These are phyloP conservation scores for Plasmodium malariae DNA, from an alignment of 169 alveolate genomes.

Conservation along the genomic window DNA sequence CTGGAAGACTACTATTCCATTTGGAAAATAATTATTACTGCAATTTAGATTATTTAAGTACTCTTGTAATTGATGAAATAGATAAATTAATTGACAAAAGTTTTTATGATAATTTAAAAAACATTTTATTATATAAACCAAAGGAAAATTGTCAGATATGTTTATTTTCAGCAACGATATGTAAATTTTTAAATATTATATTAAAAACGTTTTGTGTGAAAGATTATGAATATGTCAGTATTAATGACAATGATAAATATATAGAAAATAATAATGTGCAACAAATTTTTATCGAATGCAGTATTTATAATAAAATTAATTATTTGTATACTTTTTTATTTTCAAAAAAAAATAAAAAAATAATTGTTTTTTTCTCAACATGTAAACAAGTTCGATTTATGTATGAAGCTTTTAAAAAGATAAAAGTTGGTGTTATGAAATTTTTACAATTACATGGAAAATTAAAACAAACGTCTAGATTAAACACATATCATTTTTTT, in stretches of 20 bases:
- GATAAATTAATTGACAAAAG: slow-evolving; percentile 75
- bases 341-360: slow-evolving; percentile 91
- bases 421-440: slow-evolving; percentile 89
- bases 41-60: slow-evolving; percentile 67
- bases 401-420: slow-evolving; percentile 92
- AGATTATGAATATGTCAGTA: slow-evolving; percentile 73
- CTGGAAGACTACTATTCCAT: slow-evolving; percentile 95
- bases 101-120: slow-evolving; percentile 72
- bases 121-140: slow-evolving; percentile 56
- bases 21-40: slow-evolving; percentile 78
- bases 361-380: slow-evolving; percentile 93
- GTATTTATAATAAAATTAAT: slow-evolving; percentile 90
- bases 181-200: slow-evolving; percentile 60
- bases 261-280: slow-evolving; percentile 70
- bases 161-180: slow-evolving; percentile 65
- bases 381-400: slow-evolving; percentile 96
- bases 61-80: slow-evolving; percentile 66
- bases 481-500: slow-evolving; percentile 73
- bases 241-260: slow-evolving; percentile 61
- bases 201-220: slow-evolving; percentile 54
- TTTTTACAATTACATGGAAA: slow-evolving; percentile 94
- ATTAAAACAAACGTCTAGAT: slow-evolving; percentile 88
- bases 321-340: slow-evolving; percentile 92
- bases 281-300: slow-evolving; percentile 65
- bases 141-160: slow-evolving; percentile 72